A percentile compares a stretch with the other conserved stretches of the same genome.
Evolutionary conservation across 208 protist species (phyloP).

Genomic region (Trypanosoma boissoni): DNA sequence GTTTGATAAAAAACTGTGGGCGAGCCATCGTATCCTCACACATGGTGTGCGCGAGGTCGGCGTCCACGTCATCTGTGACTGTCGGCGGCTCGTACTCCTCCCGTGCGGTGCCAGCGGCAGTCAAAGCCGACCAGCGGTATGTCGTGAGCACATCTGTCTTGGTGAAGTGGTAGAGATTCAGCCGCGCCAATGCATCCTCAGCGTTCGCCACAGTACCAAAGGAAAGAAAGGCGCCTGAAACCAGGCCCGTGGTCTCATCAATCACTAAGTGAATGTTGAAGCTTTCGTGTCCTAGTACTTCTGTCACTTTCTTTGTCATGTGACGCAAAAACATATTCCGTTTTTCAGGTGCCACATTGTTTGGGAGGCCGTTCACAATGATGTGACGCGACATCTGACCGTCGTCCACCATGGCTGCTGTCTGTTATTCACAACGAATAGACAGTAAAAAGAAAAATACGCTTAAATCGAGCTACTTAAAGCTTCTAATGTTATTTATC

Average conservation of each 20-base stretch:
- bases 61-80: slow-evolving; percentile 37
- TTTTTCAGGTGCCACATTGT: slow-evolving; percentile 86
- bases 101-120: slow-evolving; percentile 39
- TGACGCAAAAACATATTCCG: slow-evolving; percentile 55
- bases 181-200: slow-evolving; percentile 75
- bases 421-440: slow-evolving; percentile 5
- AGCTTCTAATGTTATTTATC: slow-evolving; percentile 5
- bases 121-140: slow-evolving; percentile 76
- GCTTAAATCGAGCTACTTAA: neutral
- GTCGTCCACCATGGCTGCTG: slow-evolving; percentile 33
- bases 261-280: slow-evolving; percentile 74
- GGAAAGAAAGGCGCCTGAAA: slow-evolving; percentile 78
- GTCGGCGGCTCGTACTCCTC: slow-evolving; percentile 72
- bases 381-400: slow-evolving; percentile 58
- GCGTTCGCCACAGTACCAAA: slow-evolving; percentile 65
- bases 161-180: slow-evolving; percentile 81
- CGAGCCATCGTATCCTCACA: slow-evolving; percentile 70
- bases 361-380: slow-evolving; percentile 75
- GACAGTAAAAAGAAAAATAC: neutral
- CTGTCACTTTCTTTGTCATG: slow-evolving; percentile 55
- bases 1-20: slow-evolving; percentile 86
- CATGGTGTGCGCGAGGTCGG: slow-evolving; percentile 83
- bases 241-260: slow-evolving; percentile 55
- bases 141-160: slow-evolving; percentile 70
- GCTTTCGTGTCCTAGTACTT: slow-evolving; percentile 64